Evolutionary conservation across 768 basidiomycete species (phyloP), one percentile per base, ranked within the genome.

Genomic region (Tulasnella sp.): DNA sequence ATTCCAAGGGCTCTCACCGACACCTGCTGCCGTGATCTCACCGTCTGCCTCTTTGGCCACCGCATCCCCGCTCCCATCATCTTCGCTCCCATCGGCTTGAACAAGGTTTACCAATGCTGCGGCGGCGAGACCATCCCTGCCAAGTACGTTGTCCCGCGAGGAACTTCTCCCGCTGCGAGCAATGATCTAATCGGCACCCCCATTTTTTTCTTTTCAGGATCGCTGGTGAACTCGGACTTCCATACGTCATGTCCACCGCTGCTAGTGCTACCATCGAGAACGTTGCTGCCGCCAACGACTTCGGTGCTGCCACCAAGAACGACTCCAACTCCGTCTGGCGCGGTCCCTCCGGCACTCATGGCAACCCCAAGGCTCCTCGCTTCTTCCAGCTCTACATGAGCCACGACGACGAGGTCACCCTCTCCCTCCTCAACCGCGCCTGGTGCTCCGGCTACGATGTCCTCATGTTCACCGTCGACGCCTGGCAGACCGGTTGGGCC

Each of bases 1-100:
- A 82, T 94, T n/a, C 92, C 92, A 2, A 86, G 89, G 6, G 91
- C 92, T 90, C 84, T 93, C 37, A 83, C 86, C 22, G 82, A 88
- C 74, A 85, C 85, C 0, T 86, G 86, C 4, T 78, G 80, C 22
- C 85, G 90, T 26, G 85, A 78, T 63, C 77, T 94, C 36, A 85
- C 89, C 75, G 91, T 89, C 76, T 67, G 82, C n/a, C 36, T 76
- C 62, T 89, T 92, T 76, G 90, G 90, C 29, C 83, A 87, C 26
- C 88, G 82, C 69, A 82, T 89, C 73, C 79, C 86, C 1, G 79
- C 84, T 0, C 91, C 91, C 0, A 72, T 92, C 5, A 80, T 92
- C 72, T 77, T 92, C 42, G 89, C 88, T 0, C 88, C 92, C 11
- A 76, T 78, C 52, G 77, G 78, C 72, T 77, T 77, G 17, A 76